Evolutionary conservation across 2,329 filamentous ascomycete species (phyloP), one percentile per base, ranked within the genome.

Genomic region (Fusarium temperatum): DNA sequence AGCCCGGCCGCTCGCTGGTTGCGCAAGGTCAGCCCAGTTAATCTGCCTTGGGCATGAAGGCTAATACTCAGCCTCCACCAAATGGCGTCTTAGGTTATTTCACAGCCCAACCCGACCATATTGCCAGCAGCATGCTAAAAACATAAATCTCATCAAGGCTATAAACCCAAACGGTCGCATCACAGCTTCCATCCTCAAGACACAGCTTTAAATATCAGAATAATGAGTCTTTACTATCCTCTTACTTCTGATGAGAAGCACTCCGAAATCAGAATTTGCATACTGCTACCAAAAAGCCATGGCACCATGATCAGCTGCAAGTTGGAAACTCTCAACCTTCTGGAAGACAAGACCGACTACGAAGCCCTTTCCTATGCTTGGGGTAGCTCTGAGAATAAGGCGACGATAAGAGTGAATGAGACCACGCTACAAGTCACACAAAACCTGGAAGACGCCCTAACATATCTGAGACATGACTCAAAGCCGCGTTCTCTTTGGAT

Each of bases 181-280:
- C 28, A 4, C 47, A 13, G 8, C 5, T n/a, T 13, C 11, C 3
- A 3, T 18, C 28, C 3, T 18, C 4, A 13, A 18, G 14, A 12
- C 3, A 6, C 5, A 30, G 3, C 28, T n/a, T 32, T 1, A 3
- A 13, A 9, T 13, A n/a, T n/a, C 8, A 7, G 0, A 1, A 32
- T 6, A 32, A 48, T 28, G 20, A 28, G 45, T 10, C 13, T 28
- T 22, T 28, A 28, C 20, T 0, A 15, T 22, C 26, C 26, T 48
- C 45, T 48, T 11, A 15, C 26, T 15, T 28, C 26, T 15, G 10
- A 22, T 8, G 4, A 28, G 26, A 22, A 22, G 26, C 45, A 28
- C 11, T 48, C 26, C 3, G 26, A 48, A 15, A 48, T 22, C 20
- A 48, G 45, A 22, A 9, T 28, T 2, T 48, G 26, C 13, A 8